A percentile compares a stretch with the other conserved stretches of the same genome.
phyloP scores from a whole-genome alignment of 2,329 filamentous ascomycete species.

The Aspergillus fijiensis region DNA sequence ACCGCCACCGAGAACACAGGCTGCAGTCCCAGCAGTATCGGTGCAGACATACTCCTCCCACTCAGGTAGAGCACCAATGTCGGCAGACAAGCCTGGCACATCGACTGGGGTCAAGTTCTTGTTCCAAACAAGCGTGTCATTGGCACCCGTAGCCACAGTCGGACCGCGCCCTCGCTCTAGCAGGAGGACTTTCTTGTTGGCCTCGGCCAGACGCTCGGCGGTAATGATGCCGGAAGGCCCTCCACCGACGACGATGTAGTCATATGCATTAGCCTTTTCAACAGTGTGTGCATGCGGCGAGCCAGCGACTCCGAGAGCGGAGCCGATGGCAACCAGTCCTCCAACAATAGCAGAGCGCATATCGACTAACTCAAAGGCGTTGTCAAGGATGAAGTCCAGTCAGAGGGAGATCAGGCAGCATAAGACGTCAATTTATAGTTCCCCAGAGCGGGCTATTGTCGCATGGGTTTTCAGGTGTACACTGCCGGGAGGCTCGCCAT shows the following conservation, averaged over 20 bases:
- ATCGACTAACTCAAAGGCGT: background rate
- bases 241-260: conserved; percentile 50
- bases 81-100: conserved; percentile 27
- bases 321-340: background rate
- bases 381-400: background rate
- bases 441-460: background rate
- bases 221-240: conserved; percentile 56
- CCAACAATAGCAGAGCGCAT: conserved; percentile 1
- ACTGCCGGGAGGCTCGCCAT: background rate
- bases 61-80: conserved; percentile 17
- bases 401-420: background rate
- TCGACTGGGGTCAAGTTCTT: conserved; percentile 26
- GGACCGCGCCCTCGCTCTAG: conserved; percentile 54
- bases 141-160: conserved; percentile 26
- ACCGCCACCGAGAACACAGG: conserved; percentile 30
- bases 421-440: background rate
- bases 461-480: background rate
- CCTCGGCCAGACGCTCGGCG: conserved; percentile 61
- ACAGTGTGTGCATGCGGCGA: background rate
- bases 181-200: conserved; percentile 64
- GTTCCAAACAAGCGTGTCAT: conserved; percentile 25
- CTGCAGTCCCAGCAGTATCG: conserved; percentile 18
- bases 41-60: conserved; percentile 6
- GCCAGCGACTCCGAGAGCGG: background rate
- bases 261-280: conserved; percentile 14